phyloP scores from a whole-genome alignment of 257 asterid genomes.

The Nicotiana attenuata region DNA sequence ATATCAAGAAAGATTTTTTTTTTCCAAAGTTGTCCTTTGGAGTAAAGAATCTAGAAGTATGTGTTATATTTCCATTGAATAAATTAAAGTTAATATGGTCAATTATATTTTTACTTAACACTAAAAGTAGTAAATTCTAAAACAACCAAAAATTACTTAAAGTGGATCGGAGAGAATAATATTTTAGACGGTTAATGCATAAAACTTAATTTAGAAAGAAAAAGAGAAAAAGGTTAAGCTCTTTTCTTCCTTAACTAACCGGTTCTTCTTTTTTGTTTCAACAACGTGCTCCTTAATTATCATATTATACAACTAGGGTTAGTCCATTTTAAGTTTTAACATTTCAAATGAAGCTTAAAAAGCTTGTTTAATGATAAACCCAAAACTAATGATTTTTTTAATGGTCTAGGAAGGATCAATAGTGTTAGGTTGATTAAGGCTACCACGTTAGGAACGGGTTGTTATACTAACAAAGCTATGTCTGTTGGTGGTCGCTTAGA shows the following conservation, averaged over 20 bases:
- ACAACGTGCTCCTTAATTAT: not conserved
- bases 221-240: not conserved
- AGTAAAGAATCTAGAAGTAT: too few species aligned
- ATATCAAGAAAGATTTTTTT: too few species aligned
- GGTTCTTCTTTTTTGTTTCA: not conserved
- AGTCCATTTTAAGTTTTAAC: not conserved
- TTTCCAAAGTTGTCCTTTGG: too few species aligned
- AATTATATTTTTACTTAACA: too few species aligned
- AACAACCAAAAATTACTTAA: too few species aligned
- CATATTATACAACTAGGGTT: not conserved
- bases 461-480: not conserved
- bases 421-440: slow-evolving; percentile 4
- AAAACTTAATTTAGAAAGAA: not conserved
- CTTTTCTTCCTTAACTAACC: not conserved
- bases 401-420: not conserved
- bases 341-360: not conserved
- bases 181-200: not conserved
- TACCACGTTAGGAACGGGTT: not conserved
- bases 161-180: too few species aligned
- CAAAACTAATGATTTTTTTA: not conserved
- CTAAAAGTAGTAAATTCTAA: too few species aligned
- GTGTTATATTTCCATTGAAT: too few species aligned
- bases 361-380: not conserved
- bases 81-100: too few species aligned
- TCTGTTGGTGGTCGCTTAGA: not conserved